Base-by-base conservation (phyloP, 768 basidiomycete species). In the Sporobolomyces phaffii region DNA sequence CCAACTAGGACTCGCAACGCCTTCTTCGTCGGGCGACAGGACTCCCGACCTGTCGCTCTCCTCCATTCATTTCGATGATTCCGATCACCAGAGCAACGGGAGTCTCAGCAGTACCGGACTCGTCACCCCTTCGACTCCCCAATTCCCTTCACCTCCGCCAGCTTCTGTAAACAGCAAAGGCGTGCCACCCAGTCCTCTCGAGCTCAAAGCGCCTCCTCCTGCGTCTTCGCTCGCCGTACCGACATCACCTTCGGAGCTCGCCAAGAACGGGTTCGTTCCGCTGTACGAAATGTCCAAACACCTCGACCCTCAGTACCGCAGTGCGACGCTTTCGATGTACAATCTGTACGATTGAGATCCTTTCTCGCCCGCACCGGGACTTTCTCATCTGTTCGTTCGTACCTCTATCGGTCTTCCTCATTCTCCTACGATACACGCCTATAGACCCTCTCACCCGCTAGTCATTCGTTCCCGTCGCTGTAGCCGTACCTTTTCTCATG, bases 1-100 rank as follows among this genome's bases (percentile, higher is more conserved):
- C 18, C 45, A 60, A 44, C 65, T 66, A 29, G 65, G 59, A 1
- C 51, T 66, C 14, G 59, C 65, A n/a, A 43, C 56, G 3, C 28
- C 63, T 10, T 58, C 63, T 24, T n/a, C 41, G 3, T 26, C 60
- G 13, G 53, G 53, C 24, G 62, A 56, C 10, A 22, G 41, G 18
- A 65, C 64, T 20, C 64, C 64, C 26, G 64, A 65, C n/a, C 59
- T 65, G 11, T 40, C 58, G 8, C 38, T 40, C 9, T 59, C 63
- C 1, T 44, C 48, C 8, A 8, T 52, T 10, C 8, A 36, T 26
- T 54, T 54, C 38, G 52, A 54, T 10, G 36, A 54, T 36, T 52
- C 51, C 13, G 52, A 54, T 26, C 52, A 54, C 24, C 36, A 40
- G 11, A 54, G 52, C 36, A 40, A 56, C 26, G 38, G 40, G 2